Conservation (phyloP, 2,329 filamentous ascomycete species). For the Fusarium abutilonis region DNA sequence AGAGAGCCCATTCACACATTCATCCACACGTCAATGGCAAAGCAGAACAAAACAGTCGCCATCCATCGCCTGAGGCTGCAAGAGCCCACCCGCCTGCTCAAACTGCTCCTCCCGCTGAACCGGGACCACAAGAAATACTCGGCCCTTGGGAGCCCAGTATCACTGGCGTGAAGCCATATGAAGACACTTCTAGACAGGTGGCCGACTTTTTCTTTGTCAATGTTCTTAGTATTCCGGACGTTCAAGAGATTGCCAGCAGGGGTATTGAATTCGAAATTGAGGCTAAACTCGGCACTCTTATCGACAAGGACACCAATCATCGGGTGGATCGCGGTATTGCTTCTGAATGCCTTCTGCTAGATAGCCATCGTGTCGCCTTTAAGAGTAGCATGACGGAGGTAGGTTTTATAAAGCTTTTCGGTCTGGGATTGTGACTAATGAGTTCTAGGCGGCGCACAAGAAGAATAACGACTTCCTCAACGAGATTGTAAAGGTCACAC, state of each 20-base stretch:
- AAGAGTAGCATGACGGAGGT: constrained; percentile 92
- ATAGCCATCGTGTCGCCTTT: constrained; percentile 72
- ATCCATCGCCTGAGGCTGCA: constrained; percentile 45
- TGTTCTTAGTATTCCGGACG: constrained; percentile 73
- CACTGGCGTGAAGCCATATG: constrained; percentile 74
- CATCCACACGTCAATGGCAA: constrained; percentile 53
- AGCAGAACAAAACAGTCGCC: constrained; percentile 47
- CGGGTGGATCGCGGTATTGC: constrained; percentile 73
- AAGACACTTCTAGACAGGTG: constrained; percentile 78
- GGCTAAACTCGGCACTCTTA: constrained; percentile 86
- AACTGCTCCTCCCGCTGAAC: constrained; percentile 40
- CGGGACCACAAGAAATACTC: constrained; percentile 52
- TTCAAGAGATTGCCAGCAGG: constrained; percentile 68
- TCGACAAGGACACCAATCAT: constrained; percentile 75
- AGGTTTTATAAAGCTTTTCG: constrained; percentile 45
- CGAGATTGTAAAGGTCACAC: constrained; percentile 66
- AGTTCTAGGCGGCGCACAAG: constrained; percentile 76
- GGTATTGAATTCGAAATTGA: constrained; percentile 89
- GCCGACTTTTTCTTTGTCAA: constrained; percentile 82
- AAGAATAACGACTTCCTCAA: constrained; percentile 88
- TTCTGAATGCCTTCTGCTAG: constrained; percentile 75
- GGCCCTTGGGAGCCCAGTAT: constrained; percentile 74
- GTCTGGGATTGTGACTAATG: constrained; percentile 25
- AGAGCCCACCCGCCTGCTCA: constrained; percentile 34
- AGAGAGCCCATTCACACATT: constrained; percentile 40